Evolutionary conservation across 768 basidiomycete species (phyloP).

Genomic region (Coprinopsis sp.): DNA sequence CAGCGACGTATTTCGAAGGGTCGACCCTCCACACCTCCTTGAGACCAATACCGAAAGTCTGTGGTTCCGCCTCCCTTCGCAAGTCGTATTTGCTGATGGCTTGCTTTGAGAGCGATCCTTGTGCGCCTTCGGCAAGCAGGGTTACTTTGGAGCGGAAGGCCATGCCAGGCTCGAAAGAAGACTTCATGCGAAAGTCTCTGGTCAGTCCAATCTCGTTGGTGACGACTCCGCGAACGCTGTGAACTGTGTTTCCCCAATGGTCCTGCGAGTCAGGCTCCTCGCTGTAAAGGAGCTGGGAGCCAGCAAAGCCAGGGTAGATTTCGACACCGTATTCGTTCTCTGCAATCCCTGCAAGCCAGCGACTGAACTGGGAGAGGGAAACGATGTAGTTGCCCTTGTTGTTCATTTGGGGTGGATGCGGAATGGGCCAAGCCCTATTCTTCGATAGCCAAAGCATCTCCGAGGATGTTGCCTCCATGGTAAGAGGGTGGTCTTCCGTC

Average conservation of each 20-base stretch:
- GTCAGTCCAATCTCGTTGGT: slow-evolving; percentile 96
- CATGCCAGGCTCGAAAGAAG: slow-evolving; percentile 94
- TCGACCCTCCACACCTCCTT: slow-evolving; percentile 97
- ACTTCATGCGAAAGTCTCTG: slow-evolving; percentile 68
- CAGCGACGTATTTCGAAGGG: slow-evolving; percentile 56
- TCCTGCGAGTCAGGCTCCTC: slow-evolving; percentile 42
- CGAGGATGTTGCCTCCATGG: slow-evolving; percentile 71
- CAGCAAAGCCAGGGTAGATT: slow-evolving; percentile 95
- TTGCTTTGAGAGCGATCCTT: slow-evolving; percentile 84
- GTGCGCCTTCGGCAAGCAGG: slow-evolving; percentile 91
- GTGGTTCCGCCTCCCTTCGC: slow-evolving; percentile 66
- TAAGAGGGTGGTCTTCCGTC: slow-evolving; percentile 65
- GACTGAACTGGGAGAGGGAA: slow-evolving; percentile 82
- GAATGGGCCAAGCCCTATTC: slow-evolving; percentile 69
- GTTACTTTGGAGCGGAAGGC: slow-evolving; percentile 90
- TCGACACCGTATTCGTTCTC: slow-evolving; percentile 81
- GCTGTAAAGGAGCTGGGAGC: slow-evolving; percentile 74
- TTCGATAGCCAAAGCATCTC: slow-evolving; percentile 83
- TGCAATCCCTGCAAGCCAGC: slow-evolving; percentile 85
- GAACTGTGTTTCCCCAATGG: slow-evolving; percentile 38
- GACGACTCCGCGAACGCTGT: slow-evolving; percentile 67
- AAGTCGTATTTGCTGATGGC: slow-evolving; percentile 72
- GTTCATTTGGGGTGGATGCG: slow-evolving; percentile 95
- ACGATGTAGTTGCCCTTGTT: slow-evolving; percentile 92
- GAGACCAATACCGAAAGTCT: slow-evolving; percentile 93